Conservation (phyloP, 768 basidiomycete genomes). For the Collybia sordida region DNA sequence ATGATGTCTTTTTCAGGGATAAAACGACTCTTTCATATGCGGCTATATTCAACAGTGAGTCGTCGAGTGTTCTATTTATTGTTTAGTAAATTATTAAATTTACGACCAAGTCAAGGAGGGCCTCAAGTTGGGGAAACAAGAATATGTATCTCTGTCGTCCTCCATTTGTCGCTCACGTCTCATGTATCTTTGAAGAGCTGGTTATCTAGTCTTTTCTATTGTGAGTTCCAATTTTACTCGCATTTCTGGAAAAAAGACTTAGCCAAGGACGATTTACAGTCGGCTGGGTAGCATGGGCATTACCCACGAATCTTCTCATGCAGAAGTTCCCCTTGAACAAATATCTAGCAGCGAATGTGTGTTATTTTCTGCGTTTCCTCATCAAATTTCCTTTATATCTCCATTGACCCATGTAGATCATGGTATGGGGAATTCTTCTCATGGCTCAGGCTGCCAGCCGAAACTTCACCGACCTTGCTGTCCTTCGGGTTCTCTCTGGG, state of each 20-base stretch:
- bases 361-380: too few species aligned
- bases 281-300: constrained; percentile 38
- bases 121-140: too few species aligned
- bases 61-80: background rate
- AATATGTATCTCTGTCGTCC: too few species aligned
- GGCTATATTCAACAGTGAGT: constrained; percentile 20
- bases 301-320: constrained; percentile 41
- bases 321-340: constrained; percentile 36
- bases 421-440: constrained; percentile 33
- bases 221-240: too few species aligned
- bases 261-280: constrained; percentile 22
- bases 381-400: too few species aligned
- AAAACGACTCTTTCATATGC: constrained; percentile 26
- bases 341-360: constrained; percentile 37
- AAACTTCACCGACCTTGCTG: constrained; percentile 34
- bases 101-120: too few species aligned
- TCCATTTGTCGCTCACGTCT: too few species aligned
- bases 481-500: constrained; percentile 36
- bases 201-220: too few species aligned
- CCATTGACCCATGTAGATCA: background rate
- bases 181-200: too few species aligned
- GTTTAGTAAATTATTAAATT: too few species aligned
- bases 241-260: constrained; percentile 20
- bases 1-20: constrained; percentile 11
- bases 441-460: constrained; percentile 39